A percentile compares a stretch with the other conserved stretches of the same genome.
These are phyloP conservation scores for Cymbidium sinense DNA, from an alignment of 106 monocot genomes.

Conservation along the genomic window DNA sequence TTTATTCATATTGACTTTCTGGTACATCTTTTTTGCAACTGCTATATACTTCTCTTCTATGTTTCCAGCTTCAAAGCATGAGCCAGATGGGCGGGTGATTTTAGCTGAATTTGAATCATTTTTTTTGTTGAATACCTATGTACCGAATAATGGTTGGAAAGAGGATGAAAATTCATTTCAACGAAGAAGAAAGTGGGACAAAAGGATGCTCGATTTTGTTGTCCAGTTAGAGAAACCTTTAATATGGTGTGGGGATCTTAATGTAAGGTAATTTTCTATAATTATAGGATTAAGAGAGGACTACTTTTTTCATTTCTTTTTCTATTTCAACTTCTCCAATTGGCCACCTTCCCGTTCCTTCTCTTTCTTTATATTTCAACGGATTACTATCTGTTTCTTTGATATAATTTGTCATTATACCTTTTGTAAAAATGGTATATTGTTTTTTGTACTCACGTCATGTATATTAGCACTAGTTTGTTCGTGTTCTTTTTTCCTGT, in stretches of 20 bases:
- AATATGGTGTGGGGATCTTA: slow-evolving; percentile 96
- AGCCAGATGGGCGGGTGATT: slow-evolving; percentile 92
- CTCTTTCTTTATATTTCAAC: neutral
- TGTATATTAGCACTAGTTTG: neutral
- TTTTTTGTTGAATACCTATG: slow-evolving; percentile 77
- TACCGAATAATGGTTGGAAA: slow-evolving; percentile 97
- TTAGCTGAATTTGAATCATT: slow-evolving; percentile 94
- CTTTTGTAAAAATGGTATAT: neutral
- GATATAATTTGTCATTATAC: neutral
- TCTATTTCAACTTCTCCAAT: neutral
- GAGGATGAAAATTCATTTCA: slow-evolving; percentile 92
- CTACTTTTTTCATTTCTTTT: neutral
- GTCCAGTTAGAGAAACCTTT: slow-evolving; percentile 64
- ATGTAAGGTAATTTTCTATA: slow-evolving; percentile 69
- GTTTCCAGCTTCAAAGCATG: slow-evolving; percentile 80
- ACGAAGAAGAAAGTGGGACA: slow-evolving; percentile 97
- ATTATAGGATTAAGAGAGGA: neutral
- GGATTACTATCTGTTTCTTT: neutral
- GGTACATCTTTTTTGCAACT: neutral
- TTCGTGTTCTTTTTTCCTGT: neutral
- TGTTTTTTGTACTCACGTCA: neutral
- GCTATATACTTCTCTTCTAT: slow-evolving; percentile 11
- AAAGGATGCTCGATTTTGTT: slow-evolving; percentile 93
- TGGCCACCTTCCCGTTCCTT: neutral
- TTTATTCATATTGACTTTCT: neutral